A percentile compares a stretch with the other conserved stretches of the same genome.
Conservation (phyloP, 805 yeast species). For the Metschnikowia drakensbergensis region DNA sequence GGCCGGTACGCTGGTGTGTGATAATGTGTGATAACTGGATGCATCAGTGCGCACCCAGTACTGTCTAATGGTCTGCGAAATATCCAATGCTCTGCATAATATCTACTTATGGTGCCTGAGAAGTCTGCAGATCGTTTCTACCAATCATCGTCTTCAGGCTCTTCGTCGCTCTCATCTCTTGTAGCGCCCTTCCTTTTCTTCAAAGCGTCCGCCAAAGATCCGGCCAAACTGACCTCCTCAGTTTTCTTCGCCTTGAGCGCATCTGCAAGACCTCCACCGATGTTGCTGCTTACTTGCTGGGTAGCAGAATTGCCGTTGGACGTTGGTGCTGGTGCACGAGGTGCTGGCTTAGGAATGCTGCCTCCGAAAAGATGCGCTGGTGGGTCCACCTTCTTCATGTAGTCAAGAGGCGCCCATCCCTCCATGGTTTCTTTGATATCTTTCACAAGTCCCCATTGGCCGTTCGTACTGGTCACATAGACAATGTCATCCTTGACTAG, state of each 20-base stretch:
- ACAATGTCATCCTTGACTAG: conserved; percentile 72
- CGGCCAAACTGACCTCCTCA: conserved; percentile 62
- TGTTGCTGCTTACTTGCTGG: conserved; percentile 12
- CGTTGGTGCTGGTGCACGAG: conserved; percentile 35
- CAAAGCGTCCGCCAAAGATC: conserved; percentile 86
- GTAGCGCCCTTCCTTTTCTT: conserved; percentile 67
- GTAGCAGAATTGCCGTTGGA: conserved; percentile 12
- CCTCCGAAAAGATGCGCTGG: conserved; percentile 34
- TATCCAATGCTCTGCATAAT: no score
- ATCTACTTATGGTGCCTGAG: neutral
- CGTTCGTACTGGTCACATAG: conserved; percentile 66
- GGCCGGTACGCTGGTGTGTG: neutral
- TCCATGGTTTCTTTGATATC: conserved; percentile 68
- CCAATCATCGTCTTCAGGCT: conserved; percentile 53
- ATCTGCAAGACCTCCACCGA: conserved; percentile 61
- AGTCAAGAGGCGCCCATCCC: conserved; percentile 99
- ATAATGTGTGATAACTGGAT: neutral
- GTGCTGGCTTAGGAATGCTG: conserved; percentile 23
- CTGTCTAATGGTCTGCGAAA: neutral
- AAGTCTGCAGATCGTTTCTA: neutral
- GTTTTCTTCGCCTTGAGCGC: conserved; percentile 62
- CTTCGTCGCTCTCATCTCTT: conserved; percentile 66
- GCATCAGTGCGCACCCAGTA: conserved; percentile 1
- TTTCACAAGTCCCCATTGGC: conserved; percentile 94
- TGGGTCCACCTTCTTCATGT: conserved; percentile 58